A percentile compares a stretch with the other conserved stretches of the same genome.
Evolutionary conservation across 345 rosid genomes (phyloP).

Genomic region (Microcos paniculata): DNA sequence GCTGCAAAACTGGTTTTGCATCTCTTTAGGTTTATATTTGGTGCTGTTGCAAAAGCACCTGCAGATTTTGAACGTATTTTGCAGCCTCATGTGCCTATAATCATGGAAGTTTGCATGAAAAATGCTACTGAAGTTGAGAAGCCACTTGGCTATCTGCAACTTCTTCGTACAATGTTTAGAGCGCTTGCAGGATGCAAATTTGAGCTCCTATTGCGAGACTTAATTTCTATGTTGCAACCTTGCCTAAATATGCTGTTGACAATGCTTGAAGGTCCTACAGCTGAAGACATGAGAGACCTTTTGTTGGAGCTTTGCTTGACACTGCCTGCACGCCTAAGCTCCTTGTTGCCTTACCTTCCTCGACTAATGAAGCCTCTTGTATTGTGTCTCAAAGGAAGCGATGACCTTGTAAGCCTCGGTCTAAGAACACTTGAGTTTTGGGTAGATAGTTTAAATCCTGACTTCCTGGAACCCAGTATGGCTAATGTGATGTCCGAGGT

Average conservation of each 20-base stretch:
- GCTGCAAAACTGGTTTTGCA: conserved; percentile 88
- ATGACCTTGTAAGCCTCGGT: conserved; percentile 86
- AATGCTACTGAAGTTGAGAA: conserved; percentile 92
- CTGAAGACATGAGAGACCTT: conserved; percentile 91
- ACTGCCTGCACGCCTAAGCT: conserved; percentile 97
- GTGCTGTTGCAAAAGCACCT: conserved; percentile 88
- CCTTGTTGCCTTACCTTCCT: conserved; percentile 85
- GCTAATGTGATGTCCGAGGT: conserved; percentile 96
- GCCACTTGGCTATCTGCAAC: conserved; percentile 92
- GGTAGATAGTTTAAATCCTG: conserved; percentile 99
- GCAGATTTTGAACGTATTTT: conserved; percentile 92
- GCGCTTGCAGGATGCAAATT: conserved; percentile 93
- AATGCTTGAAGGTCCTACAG: conserved; percentile 97
- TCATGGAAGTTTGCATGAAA: conserved; percentile 96
- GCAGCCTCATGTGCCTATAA: conserved; percentile 95
- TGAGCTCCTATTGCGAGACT: conserved; percentile 84
- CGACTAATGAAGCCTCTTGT: conserved; percentile 97
- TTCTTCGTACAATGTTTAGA: conserved; percentile 87
- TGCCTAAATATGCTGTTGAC: conserved; percentile 87
- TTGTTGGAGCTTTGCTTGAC: conserved; percentile 90
- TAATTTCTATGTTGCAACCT: conserved; percentile 86
- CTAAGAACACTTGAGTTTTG: conserved; percentile 97
- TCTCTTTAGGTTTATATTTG: conserved; percentile 89
- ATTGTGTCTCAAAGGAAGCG: conserved; percentile 76
- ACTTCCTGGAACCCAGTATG: conserved; percentile 96